Percentiles rank a stretch among this genome's conserved stretches.
These are phyloP conservation scores for Candida vartiovaarae DNA, from an alignment of 805 yeast genomes.

Conservation along the genomic window DNA sequence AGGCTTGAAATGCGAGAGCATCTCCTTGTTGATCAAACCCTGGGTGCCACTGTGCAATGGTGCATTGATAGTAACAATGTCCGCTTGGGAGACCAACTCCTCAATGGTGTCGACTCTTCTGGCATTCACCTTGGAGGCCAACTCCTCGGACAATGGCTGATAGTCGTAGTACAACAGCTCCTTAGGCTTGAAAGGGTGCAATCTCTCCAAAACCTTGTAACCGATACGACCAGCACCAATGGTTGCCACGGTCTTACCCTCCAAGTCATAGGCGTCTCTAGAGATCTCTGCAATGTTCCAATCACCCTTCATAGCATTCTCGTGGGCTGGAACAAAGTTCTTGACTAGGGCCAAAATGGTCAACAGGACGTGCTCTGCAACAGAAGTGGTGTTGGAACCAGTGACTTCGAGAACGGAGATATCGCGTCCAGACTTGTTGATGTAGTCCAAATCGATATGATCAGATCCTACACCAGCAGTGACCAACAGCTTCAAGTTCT, in stretches of 20 bases:
- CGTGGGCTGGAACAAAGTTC: constrained; percentile 75
- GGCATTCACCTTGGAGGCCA: constrained; percentile 51
- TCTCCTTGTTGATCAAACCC: constrained; percentile 61
- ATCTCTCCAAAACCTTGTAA: constrained; percentile 63
- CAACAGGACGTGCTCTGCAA: constrained; percentile 76
- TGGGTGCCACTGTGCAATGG: constrained; percentile 67
- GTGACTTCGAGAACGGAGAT: constrained; percentile 75
- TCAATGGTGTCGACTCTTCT: constrained; percentile 53
- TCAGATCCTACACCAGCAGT: constrained; percentile 88
- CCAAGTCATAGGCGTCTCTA: constrained; percentile 67
- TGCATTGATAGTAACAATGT: constrained; percentile 69
- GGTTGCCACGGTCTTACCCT: constrained; percentile 70
- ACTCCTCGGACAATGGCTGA: constrained; percentile 54
- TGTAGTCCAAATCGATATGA: constrained; percentile 65
- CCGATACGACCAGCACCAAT: constrained; percentile 84
- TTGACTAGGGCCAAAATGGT: constrained; percentile 64
- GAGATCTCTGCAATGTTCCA: constrained; percentile 81
- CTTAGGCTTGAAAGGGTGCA: constrained; percentile 67
- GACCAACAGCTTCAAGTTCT: constrained; percentile 59
- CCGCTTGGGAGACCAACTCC: constrained; percentile 61
- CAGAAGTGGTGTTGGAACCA: constrained; percentile 73
- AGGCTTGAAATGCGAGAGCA: constrained; percentile 61
- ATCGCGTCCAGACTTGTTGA: constrained; percentile 48
- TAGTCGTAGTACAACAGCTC: constrained; percentile 70
- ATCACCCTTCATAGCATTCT: constrained; percentile 49